Base-by-base conservation (phyloP, 805 yeast genomes). In the Ogataea naganishii region DNA sequence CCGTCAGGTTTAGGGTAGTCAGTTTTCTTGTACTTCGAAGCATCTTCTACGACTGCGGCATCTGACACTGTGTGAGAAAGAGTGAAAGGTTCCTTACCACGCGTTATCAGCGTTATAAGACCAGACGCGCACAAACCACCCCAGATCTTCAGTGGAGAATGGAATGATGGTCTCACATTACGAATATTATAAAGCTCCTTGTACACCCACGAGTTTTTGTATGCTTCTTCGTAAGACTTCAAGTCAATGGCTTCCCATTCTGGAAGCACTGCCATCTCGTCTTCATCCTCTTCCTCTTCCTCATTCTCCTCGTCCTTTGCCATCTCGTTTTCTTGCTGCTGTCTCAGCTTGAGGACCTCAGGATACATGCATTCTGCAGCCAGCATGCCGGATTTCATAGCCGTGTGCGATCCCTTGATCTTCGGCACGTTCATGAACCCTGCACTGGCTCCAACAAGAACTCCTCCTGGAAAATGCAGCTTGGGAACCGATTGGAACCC, bases 401-500 rank as follows among this genome's bases (percentile, higher is more conserved):
- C 97, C 1, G 96, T 89, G 54, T 92, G 99, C 0, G 96, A 79
- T 11, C 99, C 99, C 60, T 92, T 92, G 48, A 92, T 83, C 56
- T 89, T 92, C 31, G 98, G 96, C 25, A 92, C 97, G 51, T 92
- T 92, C 74, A 92, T 72, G 55, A 92, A 89, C 1, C 98, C 98
- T 4, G 98, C 98, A 34, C 94, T 64, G 34, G 94, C 92, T 19
- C 99, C 99, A 23, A 92, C 89, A 18, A 92, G 60, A 7, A 86
- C 79, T 31, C 98, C 99, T 29, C 99, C 99, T 2, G 97, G 97
- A 70, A 92, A 92, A 41, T 78, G 64, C 32, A 92, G 65, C 49
- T 78, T 72, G 15, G 99, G 99, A 30, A 92, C 81, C 22, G 94
- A 78, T 62, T 92, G 99, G 43, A 66, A 69, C 1, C 99, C 99